Conservation (phyloP, 164 flowering plant species). For the Dillenia turbinata region DNA sequence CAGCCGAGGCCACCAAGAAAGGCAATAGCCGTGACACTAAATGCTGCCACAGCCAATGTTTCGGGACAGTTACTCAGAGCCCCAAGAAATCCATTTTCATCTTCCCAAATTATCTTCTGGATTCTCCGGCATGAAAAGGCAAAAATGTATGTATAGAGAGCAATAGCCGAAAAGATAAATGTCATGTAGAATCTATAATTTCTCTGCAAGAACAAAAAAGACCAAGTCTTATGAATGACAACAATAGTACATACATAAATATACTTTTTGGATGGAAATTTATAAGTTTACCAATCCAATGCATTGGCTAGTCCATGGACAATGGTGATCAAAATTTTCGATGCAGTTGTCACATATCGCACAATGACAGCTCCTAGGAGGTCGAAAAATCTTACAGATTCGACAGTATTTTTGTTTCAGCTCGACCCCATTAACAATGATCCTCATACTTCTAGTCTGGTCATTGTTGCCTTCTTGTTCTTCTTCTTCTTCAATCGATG, state of each 20-base stretch:
- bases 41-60: slow-evolving; percentile 34
- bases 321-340: slow-evolving; percentile 57
- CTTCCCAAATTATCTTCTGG: slow-evolving; percentile 16
- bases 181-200: slow-evolving; percentile 43
- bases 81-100: slow-evolving; percentile 22
- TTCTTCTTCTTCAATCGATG: slow-evolving; percentile 17
- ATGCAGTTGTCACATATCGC: slow-evolving; percentile 58
- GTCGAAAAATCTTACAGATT: slow-evolving; percentile 45
- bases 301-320: slow-evolving; percentile 58
- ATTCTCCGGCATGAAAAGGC: slow-evolving; percentile 36
- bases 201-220: slow-evolving; percentile 24
- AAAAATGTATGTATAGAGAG: slow-evolving; percentile 31
- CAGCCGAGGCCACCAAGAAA: slow-evolving; percentile 36
- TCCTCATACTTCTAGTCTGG: slow-evolving; percentile 24
- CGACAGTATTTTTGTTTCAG: slow-evolving; percentile 37
- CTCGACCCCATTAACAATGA: slow-evolving; percentile 39
- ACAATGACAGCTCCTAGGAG: slow-evolving; percentile 57
- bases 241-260: neutral
- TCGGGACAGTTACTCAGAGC: slow-evolving; percentile 33
- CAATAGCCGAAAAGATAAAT: slow-evolving; percentile 25
- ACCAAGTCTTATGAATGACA: neutral
- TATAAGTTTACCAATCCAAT: slow-evolving; percentile 35
- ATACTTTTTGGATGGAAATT: neutral
- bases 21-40: slow-evolving; percentile 31
- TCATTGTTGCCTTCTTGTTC: slow-evolving; percentile 9